Evolutionary conservation across 345 rosid genomes (phyloP).

Genomic region (Acer campestre): DNA sequence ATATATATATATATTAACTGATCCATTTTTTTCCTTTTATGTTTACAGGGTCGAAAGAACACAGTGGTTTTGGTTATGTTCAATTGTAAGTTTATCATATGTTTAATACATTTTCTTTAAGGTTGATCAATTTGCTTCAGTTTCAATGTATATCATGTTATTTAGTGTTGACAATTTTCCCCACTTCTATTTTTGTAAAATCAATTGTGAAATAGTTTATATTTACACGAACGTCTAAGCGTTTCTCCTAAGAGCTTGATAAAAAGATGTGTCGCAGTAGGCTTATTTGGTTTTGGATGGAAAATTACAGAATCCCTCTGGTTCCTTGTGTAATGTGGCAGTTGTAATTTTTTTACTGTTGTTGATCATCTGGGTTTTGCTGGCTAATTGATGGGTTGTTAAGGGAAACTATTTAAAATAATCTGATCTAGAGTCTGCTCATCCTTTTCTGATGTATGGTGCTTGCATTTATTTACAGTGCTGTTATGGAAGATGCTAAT

Average conservation of each 20-base stretch:
- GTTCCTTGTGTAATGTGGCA: neutral
- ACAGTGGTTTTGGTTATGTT: slow-evolving; percentile 80
- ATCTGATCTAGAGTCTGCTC: neutral
- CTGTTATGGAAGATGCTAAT: slow-evolving; percentile 81
- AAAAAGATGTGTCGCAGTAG: neutral
- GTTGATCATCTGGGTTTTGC: neutral
- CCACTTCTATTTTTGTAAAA: neutral
- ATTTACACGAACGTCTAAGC: neutral
- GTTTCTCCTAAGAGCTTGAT: neutral
- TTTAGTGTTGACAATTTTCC: neutral
- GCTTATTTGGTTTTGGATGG: neutral
- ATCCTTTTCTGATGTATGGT: slow-evolving; percentile 7
- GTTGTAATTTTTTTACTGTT: neutral
- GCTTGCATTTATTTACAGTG: slow-evolving; percentile 45
- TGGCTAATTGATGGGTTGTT: neutral
- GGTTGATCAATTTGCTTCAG: neutral
- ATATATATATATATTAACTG: neutral
- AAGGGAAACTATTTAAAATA: neutral
- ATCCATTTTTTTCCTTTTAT: slow-evolving; percentile 7
- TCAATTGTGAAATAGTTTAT: neutral
- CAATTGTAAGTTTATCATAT: slow-evolving; percentile 61
- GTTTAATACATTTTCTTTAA: neutral
- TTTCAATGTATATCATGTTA: neutral
- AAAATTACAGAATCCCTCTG: neutral
- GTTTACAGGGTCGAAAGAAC: slow-evolving; percentile 69